phyloP scores from a whole-genome alignment of 257 asterid genomes.

The Sherardia arvensis region DNA sequence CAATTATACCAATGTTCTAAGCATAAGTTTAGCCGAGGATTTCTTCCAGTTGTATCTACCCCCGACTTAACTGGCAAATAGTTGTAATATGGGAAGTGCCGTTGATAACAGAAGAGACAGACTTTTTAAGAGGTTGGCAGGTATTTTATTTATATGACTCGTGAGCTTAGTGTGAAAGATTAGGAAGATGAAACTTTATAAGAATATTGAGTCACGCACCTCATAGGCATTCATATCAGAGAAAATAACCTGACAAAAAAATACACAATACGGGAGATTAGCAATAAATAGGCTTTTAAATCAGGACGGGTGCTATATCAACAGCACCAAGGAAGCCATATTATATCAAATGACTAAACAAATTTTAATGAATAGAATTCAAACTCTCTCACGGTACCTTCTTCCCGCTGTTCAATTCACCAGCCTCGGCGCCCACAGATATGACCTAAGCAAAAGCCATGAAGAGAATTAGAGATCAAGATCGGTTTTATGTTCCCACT shows the following conservation, averaged over 20 bases:
- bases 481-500: background rate
- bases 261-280: background rate
- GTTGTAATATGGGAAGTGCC: background rate
- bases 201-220: slow-evolving; percentile 29
- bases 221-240: slow-evolving; percentile 75
- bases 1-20: too few species aligned
- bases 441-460: slow-evolving; percentile 39
- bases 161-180: background rate
- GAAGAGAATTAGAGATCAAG: background rate
- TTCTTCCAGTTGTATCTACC: background rate
- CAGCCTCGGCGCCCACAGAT: slow-evolving; percentile 64
- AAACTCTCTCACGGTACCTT: slow-evolving; percentile 34
- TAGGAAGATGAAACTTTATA: background rate
- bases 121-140: background rate
- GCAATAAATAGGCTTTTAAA: background rate
- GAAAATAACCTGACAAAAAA: slow-evolving; percentile 69
- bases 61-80: background rate
- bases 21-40: background rate
- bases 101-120: background rate
- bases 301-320: background rate
- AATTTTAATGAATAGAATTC: too few species aligned
- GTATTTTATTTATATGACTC: too few species aligned
- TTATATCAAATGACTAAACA: background rate
- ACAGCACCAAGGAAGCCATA: background rate
- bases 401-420: slow-evolving; percentile 57